Evolutionary conservation across 331 rosid genomes (phyloP).

Genomic region (Malus hybrid): DNA sequence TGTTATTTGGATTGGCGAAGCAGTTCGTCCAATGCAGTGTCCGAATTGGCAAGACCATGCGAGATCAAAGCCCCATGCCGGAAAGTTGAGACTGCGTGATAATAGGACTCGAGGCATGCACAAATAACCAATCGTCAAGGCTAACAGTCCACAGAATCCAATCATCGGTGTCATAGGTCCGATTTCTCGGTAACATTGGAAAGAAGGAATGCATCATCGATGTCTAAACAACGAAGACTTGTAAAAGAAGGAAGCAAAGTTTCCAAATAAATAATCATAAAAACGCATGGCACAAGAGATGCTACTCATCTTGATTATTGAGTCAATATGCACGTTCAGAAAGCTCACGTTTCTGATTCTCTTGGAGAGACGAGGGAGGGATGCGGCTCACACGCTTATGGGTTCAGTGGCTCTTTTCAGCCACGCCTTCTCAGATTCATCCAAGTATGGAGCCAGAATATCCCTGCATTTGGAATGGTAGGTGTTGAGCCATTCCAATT

Average conservation of each 20-base stretch:
- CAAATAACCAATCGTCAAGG: not conserved
- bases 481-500: conserved; percentile 76
- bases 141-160: too few species aligned
- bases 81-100: not conserved
- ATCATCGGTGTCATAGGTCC: not conserved
- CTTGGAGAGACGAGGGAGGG: not conserved
- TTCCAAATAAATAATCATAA: not conserved
- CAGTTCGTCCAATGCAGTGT: not conserved
- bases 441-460: conserved; percentile 58
- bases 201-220: not conserved
- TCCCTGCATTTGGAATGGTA: conserved; percentile 75
- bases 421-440: conserved; percentile 75
- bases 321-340: not conserved
- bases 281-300: not conserved
- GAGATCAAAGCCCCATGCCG: not conserved
- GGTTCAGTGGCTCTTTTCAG: conserved; percentile 84
- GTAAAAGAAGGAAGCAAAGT: not conserved
- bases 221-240: not conserved
- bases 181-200: not conserved
- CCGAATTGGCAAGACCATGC: not conserved
- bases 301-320: not conserved
- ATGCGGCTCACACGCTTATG: conserved; percentile 31
- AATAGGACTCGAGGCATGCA: not conserved
- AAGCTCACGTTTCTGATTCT: not conserved
- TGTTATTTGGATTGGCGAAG: not conserved